A percentile compares a stretch with the other conserved stretches of the same genome.
These are phyloP conservation scores for Malus domestica DNA, from an alignment of 306 rosid species.

Conservation along the genomic window DNA sequence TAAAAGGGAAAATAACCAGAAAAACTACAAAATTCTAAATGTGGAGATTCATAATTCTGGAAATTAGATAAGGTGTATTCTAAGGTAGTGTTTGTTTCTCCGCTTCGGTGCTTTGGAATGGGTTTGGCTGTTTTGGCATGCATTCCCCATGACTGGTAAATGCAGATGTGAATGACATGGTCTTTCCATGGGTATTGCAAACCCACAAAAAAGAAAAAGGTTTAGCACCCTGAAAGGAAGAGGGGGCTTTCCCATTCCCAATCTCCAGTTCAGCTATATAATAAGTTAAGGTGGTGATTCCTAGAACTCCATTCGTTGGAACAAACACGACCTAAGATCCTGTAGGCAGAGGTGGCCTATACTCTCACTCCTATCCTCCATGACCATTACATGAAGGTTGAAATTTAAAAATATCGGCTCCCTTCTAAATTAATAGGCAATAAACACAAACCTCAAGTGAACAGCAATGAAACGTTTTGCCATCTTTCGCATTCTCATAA, in stretches of 20 bases:
- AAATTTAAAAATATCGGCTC: conserved; percentile 3
- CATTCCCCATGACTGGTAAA: background rate
- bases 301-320: background rate
- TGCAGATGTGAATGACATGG: background rate
- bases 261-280: background rate
- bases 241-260: background rate
- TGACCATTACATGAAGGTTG: conserved; percentile 11
- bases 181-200: background rate
- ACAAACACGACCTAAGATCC: background rate
- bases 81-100: background rate
- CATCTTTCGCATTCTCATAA: conserved; percentile 72
- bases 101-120: background rate
- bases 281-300: background rate
- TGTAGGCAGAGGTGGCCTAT: background rate
- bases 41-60: background rate
- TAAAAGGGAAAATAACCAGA: background rate
- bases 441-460: conserved; percentile 75
- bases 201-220: background rate
- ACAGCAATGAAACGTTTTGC: conserved; percentile 70
- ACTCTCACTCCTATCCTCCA: background rate
- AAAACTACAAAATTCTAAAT: background rate
- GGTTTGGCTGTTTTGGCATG: background rate
- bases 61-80: background rate
- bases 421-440: background rate
- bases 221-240: background rate